Percentiles rank a stretch among this genome's conserved stretches.
Conservation (phyloP, 2,329 filamentous ascomycete species). For the Arthroderma sp. region DNA sequence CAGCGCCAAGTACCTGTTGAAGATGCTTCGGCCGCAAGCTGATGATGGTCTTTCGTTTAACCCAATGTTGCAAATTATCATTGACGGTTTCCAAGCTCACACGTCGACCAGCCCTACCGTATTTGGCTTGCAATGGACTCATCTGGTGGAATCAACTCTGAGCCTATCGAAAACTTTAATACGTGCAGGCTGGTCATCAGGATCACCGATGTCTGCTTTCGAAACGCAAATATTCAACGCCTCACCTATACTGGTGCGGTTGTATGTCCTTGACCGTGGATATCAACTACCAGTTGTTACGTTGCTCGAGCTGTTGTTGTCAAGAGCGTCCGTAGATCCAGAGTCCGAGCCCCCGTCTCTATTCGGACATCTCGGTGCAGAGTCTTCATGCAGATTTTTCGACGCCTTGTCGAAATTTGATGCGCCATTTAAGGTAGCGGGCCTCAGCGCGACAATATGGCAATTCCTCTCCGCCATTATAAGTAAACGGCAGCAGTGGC, state of each 20-base stretch:
- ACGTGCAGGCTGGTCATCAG: slow-evolving; percentile 53
- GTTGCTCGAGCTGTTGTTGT: slow-evolving; percentile 60
- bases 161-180: slow-evolving; percentile 56
- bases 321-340: slow-evolving; percentile 49
- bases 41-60: slow-evolving; percentile 61
- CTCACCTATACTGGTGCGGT: slow-evolving; percentile 59
- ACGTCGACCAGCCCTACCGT: background rate
- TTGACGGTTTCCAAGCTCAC: slow-evolving; percentile 42
- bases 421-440: slow-evolving; percentile 45
- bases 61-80: slow-evolving; percentile 58
- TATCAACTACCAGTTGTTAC: slow-evolving; percentile 55
- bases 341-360: slow-evolving; percentile 76
- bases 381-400: slow-evolving; percentile 73
- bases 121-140: slow-evolving; percentile 26
- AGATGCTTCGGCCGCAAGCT: slow-evolving; percentile 60
- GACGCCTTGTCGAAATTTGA: slow-evolving; percentile 64
- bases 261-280: slow-evolving; percentile 56
- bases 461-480: slow-evolving; percentile 74
- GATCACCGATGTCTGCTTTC: slow-evolving; percentile 50
- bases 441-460: slow-evolving; percentile 61
- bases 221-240: slow-evolving; percentile 72
- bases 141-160: slow-evolving; percentile 52
- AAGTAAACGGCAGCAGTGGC: slow-evolving; percentile 85
- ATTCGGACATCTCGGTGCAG: slow-evolving; percentile 74
- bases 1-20: slow-evolving; percentile 62